These are phyloP conservation scores for Capsicum chinense DNA, from an alignment of 257 asterid genomes.

Conservation along the genomic window DNA sequence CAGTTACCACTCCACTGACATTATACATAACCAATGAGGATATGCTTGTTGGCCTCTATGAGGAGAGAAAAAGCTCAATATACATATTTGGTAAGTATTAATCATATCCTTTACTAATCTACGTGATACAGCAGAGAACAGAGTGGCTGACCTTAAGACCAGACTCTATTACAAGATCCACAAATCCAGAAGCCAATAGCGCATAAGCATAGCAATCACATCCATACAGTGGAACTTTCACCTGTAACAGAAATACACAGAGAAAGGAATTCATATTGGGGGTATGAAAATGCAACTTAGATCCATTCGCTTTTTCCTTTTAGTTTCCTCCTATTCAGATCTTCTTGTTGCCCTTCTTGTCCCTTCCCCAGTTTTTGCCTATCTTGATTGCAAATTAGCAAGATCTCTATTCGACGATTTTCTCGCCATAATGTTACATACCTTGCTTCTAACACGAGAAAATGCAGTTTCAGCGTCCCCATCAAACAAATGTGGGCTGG, in stretches of 20 bases:
- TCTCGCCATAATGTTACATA: conserved; percentile 29
- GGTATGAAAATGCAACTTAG: conserved; percentile 15
- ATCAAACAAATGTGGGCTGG: conserved; percentile 94
- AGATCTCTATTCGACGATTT: conserved; percentile 3
- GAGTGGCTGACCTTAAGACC: conserved; percentile 79
- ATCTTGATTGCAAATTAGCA: not conserved
- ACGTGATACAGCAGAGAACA: conserved; percentile 24
- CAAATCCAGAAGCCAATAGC: conserved; percentile 84
- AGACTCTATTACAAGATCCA: conserved; percentile 90
- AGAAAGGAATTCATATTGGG: not conserved
- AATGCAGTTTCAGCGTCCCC: conserved; percentile 89
- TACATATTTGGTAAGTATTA: not conserved
- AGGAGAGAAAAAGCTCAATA: not conserved
- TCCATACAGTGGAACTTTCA: conserved; percentile 94
- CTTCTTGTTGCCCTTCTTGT: not conserved
- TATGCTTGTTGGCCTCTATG: not conserved
- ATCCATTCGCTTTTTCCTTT: conserved; percentile 22
- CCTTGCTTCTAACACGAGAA: conserved; percentile 85
- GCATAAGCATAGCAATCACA: conserved; percentile 99
- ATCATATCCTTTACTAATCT: not conserved
- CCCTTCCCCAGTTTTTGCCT: conserved; percentile 10
- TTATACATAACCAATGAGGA: not conserved
- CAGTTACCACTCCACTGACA: not conserved
- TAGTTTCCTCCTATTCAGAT: conserved; percentile 15
- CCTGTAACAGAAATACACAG: conserved; percentile 50